These are phyloP conservation scores for Malassezia slooffiae DNA, from an alignment of 1,284 basidiomycete species.

Conservation along the genomic window DNA sequence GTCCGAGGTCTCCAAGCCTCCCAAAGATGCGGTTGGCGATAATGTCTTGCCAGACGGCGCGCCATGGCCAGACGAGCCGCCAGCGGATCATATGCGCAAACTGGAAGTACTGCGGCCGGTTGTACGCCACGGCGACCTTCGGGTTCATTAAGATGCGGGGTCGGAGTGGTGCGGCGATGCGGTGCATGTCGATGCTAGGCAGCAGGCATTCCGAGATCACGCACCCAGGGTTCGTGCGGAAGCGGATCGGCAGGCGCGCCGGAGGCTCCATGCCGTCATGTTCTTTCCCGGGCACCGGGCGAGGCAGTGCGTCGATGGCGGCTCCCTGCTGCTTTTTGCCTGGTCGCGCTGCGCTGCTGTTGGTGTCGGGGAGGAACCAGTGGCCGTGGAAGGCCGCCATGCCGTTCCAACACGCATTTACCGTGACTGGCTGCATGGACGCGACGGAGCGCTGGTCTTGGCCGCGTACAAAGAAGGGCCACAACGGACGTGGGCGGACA, in stretches of 20 bases:
- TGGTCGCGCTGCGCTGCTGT: neutral
- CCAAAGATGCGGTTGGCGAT: conserved; percentile 21
- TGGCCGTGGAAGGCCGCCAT: conserved; percentile 52
- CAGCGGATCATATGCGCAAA: conserved; percentile 21
- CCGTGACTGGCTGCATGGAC: conserved; percentile 50
- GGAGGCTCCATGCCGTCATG: conserved; percentile 39
- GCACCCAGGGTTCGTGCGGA: conserved; percentile 51
- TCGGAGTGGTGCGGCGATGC: conserved; percentile 48
- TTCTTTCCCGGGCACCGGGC: too few relatives aligned
- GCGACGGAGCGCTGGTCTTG: conserved; percentile 43
- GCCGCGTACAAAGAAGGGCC: conserved; percentile 53
- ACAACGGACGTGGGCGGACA: conserved; percentile 50
- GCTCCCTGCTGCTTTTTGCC: too few relatives aligned
- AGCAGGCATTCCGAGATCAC: conserved; percentile 54
- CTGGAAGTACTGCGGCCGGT: conserved; percentile 19
- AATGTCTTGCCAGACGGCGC: conserved; percentile 29
- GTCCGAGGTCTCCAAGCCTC: conserved; percentile 19
- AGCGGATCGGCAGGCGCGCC: conserved; percentile 47
- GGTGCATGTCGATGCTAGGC: conserved; percentile 54
- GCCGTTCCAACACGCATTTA: conserved; percentile 57
- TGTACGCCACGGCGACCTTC: conserved; percentile 21
- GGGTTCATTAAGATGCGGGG: conserved; percentile 52
- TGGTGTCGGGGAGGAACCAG: conserved; percentile 42
- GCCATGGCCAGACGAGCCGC: conserved; percentile 23
- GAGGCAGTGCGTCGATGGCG: too few relatives aligned